Conservation (phyloP, 495 filamentous ascomycete species). For the Penicillium cataractarum region DNA sequence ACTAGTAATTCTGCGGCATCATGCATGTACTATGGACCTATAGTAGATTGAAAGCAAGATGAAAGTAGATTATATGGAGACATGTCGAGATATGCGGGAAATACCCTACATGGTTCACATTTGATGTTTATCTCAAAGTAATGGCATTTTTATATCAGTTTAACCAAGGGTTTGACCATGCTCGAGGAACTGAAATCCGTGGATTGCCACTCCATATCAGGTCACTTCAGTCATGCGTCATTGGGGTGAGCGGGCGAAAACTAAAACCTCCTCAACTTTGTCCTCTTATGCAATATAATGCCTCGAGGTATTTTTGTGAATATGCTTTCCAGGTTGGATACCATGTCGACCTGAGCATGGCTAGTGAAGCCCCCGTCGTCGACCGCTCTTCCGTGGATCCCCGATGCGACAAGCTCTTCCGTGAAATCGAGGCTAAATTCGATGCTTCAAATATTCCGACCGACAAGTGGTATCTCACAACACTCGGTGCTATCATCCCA, state of each 20-base stretch:
- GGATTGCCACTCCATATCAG: slow-evolving; percentile 1
- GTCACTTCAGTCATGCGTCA: slow-evolving; percentile 10
- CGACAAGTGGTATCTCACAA: slow-evolving; percentile 27
- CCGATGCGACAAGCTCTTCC: slow-evolving; percentile 17
- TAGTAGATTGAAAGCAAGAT: background rate
- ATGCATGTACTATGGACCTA: background rate
- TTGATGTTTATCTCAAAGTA: background rate
- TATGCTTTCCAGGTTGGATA: background rate
- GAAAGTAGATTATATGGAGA: background rate
- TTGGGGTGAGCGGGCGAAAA: background rate
- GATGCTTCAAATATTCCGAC: slow-evolving; percentile 12
- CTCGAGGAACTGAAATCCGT: slow-evolving; percentile 2
- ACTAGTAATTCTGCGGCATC: background rate
- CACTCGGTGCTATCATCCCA: slow-evolving; percentile 34
- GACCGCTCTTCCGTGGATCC: slow-evolving; percentile 6
- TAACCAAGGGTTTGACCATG: background rate
- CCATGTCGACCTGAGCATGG: slow-evolving; percentile 3
- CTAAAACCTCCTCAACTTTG: background rate
- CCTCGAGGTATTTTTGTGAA: background rate
- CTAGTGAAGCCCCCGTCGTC: background rate
- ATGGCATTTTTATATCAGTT: background rate
- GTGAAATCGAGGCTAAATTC: slow-evolving; percentile 19
- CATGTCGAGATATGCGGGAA: background rate
- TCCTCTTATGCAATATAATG: background rate
- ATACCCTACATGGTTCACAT: background rate